Evolutionary conservation across 2,329 filamentous ascomycete species (phyloP).

Genomic region (Penicillium sp.): DNA sequence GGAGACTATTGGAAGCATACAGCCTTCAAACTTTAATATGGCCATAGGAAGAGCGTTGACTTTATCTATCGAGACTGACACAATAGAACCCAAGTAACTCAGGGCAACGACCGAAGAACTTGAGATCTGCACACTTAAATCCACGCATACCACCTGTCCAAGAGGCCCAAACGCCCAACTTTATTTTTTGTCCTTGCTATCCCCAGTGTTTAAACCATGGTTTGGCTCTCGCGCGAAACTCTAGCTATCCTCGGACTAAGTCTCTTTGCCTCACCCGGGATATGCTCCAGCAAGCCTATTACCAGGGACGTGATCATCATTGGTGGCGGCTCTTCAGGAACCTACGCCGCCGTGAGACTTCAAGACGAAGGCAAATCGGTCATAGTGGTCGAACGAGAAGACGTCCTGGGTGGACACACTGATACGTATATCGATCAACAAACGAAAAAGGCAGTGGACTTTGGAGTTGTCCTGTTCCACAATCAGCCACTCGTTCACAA

Average conservation of each 20-base stretch:
- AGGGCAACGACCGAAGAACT: neutral
- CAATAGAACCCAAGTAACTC: neutral
- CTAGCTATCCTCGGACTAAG: neutral
- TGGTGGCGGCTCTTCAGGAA: constrained; percentile 16
- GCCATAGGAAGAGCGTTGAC: no score
- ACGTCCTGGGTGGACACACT: constrained; percentile 39
- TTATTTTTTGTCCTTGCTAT: neutral
- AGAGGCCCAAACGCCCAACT: neutral
- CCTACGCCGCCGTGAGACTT: constrained; percentile 23
- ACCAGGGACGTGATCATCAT: constrained; percentile 20
- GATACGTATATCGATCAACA: constrained; percentile 35
- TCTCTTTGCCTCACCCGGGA: constrained; percentile 17
- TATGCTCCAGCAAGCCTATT: constrained; percentile 16
- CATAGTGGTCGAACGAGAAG: constrained; percentile 41
- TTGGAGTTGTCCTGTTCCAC: constrained; percentile 37
- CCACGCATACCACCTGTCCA: neutral
- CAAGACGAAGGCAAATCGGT: constrained; percentile 36
- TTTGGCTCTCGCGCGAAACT: neutral
- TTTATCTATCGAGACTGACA: no score
- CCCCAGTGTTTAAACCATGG: neutral
- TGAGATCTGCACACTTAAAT: neutral
- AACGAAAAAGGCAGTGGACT: constrained; percentile 34
- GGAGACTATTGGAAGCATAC: no score
- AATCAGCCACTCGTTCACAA: constrained; percentile 35
- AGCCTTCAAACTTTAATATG: no score